Evolutionary conservation across 2,329 filamentous ascomycete species (phyloP), one percentile per base, ranked within the genome.

Genomic region (Pseudogymnoascus sp.): DNA sequence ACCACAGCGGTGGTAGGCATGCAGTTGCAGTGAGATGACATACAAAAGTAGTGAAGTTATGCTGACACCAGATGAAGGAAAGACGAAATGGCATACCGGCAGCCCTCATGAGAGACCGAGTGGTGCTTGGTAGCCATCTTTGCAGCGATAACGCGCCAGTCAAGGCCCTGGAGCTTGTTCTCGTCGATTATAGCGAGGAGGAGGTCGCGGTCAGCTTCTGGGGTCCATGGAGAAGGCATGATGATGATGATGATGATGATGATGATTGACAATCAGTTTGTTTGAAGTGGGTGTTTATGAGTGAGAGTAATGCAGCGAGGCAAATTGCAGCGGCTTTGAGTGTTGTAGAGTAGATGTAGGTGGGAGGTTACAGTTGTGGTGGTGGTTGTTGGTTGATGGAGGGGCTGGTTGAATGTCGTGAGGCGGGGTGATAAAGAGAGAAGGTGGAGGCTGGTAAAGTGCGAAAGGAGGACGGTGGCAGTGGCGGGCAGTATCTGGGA

Each of bases 121-220:
- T 73, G 68, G 11, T 67, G 67, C 45, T 71, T 70, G 6, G 34
- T 16, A 1, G 60, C n/a, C 65, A 74, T 68, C 23, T 62, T 63
- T 0, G 31, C 62, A 4, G 72, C 39, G 13, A 73, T 68, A 1
- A 28, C 60, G 4, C 64, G 60, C 72, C 72, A 74, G 7, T 67
- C 61, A 21, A 71, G 69, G 6, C 62, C 41, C 25, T 69, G 70
- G 1, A 73, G 39, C 11, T 66, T 60, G n/a, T 67, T 68, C 14
- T 66, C 67, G 2, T 70, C 70, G 31, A 74, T 72, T 36, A 74
- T 71, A 1, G 68, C 63, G 1, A 74, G 67, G 11, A 74, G 68
- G n/a, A 74, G 63, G 60, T 72, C 68, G 31, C 65, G 67, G 54
- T 74, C 71, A 11, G 72, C 68, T 6, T 63, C 63, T 21, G 68